A percentile compares a stretch with the other conserved stretches of the same genome.
These are phyloP conservation scores for Coniella vitis DNA, from an alignment of 2,329 filamentous ascomycete species.

Conservation along the genomic window DNA sequence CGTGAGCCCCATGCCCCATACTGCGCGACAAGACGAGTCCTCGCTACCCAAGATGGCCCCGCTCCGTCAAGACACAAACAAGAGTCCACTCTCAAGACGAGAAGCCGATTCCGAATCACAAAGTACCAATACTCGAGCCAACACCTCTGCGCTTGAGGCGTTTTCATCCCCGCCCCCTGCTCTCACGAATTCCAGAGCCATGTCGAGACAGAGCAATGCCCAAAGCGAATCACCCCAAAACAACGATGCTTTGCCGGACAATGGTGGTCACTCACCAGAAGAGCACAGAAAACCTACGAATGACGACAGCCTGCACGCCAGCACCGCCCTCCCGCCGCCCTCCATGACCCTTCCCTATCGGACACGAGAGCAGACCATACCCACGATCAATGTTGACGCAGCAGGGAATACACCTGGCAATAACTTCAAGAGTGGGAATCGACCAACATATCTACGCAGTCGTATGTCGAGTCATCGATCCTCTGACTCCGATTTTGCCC, in stretches of 20 bases:
- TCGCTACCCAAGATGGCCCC: constrained; percentile 4
- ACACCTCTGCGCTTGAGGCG: constrained; percentile 44
- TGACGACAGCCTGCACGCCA: constrained; percentile 28
- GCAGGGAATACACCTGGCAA: constrained; percentile 38
- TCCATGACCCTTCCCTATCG: constrained; percentile 25
- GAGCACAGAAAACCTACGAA: constrained; percentile 8
- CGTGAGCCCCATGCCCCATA: constrained; percentile 6
- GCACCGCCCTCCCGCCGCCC: constrained; percentile 20
- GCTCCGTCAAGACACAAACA: neutral
- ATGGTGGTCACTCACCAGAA: too few species aligned
- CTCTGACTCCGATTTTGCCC: constrained; percentile 53
- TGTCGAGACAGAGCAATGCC: constrained; percentile 35
- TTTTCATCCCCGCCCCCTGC: constrained; percentile 51
- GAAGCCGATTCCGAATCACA: constrained; percentile 19
- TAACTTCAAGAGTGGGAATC: constrained; percentile 37
- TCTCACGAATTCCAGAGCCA: constrained; percentile 46
- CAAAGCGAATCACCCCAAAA: constrained; percentile 17
- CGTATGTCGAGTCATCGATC: constrained; percentile 52
- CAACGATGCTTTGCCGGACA: constrained; percentile 15
- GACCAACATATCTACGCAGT: constrained; percentile 53
- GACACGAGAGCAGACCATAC: constrained; percentile 27
- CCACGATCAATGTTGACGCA: constrained; percentile 31
- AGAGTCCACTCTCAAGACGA: constrained; percentile 7
- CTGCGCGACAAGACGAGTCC: constrained; percentile 5
- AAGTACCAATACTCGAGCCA: constrained; percentile 23